phyloP scores from a whole-genome alignment of 352 stramenopile species.

The Nothophytophthora sp. region DNA sequence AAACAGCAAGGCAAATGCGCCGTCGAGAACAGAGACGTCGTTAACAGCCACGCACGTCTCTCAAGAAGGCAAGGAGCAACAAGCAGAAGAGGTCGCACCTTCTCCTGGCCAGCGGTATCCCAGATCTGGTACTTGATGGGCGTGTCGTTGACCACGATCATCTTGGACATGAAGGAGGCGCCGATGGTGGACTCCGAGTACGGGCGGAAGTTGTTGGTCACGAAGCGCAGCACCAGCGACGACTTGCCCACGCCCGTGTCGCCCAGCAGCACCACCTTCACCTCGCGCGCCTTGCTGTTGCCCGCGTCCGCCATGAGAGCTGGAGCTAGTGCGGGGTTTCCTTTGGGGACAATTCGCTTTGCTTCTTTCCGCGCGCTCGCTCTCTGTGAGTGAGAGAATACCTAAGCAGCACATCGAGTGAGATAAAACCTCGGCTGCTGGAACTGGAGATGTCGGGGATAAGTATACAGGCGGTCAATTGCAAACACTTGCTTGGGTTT shows the following conservation, averaged over 20 bases:
- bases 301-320: slow-evolving; percentile 49
- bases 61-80: background rate
- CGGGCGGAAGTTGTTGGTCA: slow-evolving; percentile 97
- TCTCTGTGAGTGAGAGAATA: too few relatives aligned
- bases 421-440: too few relatives aligned
- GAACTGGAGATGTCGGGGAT: too few relatives aligned
- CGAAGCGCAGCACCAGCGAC: slow-evolving; percentile 95
- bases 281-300: slow-evolving; percentile 79
- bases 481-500: too few relatives aligned
- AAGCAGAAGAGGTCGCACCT: slow-evolving; percentile 35
- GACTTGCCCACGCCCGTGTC: slow-evolving; percentile 97
- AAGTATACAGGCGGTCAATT: too few relatives aligned
- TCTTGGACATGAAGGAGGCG: slow-evolving; percentile 97
- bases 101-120: slow-evolving; percentile 98
- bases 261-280: slow-evolving; percentile 92
- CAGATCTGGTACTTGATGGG: slow-evolving; percentile 98
- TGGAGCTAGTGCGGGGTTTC: background rate
- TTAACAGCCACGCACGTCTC: too few relatives aligned
- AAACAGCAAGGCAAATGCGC: background rate
- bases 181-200: slow-evolving; percentile 98
- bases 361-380: too few relatives aligned
- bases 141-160: slow-evolving; percentile 91
- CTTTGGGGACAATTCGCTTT: too few relatives aligned
- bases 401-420: too few relatives aligned
- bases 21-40: background rate